These are phyloP conservation scores for Beauveria brongniartii DNA, from an alignment of 2,329 filamentous ascomycete species.

Conservation along the genomic window DNA sequence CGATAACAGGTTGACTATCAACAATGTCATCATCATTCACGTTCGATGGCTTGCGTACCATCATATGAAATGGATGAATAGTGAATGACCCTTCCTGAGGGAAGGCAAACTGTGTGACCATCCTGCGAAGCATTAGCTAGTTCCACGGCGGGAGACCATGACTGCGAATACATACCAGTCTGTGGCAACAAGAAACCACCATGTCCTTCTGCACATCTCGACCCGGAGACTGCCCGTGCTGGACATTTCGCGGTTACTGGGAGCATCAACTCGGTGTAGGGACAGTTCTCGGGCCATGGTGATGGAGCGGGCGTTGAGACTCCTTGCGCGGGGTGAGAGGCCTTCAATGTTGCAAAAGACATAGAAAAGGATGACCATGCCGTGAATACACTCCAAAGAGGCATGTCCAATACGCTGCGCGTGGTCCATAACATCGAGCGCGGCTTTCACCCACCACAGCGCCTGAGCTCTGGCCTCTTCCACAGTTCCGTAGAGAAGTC, in stretches of 20 bases:
- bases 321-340: slow-evolving; percentile 24
- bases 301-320: slow-evolving; percentile 22
- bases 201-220: slow-evolving; percentile 33
- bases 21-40: slow-evolving; percentile 30
- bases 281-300: slow-evolving; percentile 26
- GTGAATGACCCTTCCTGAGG: slow-evolving; percentile 28
- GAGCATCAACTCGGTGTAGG: slow-evolving; percentile 32
- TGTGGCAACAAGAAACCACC: slow-evolving; percentile 35
- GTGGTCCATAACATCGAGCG: slow-evolving; percentile 28
- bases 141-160: background rate
- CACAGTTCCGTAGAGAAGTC: slow-evolving; percentile 19
- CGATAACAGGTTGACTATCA: slow-evolving; percentile 20
- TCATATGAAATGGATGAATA: slow-evolving; percentile 31
- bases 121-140: slow-evolving; percentile 18
- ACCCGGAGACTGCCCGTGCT: slow-evolving; percentile 19
- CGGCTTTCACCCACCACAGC: slow-evolving; percentile 25
- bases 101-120: slow-evolving; percentile 28
- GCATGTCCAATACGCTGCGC: slow-evolving; percentile 20
- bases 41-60: slow-evolving; percentile 30
- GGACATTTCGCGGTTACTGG: slow-evolving; percentile 17
- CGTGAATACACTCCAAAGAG: slow-evolving; percentile 29
- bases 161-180: slow-evolving; percentile 28
- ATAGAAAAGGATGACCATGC: slow-evolving; percentile 29
- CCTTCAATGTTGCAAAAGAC: slow-evolving; percentile 31
- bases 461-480: slow-evolving; percentile 22